phyloP scores from a whole-genome alignment of 2,329 filamentous ascomycete genomes.

The Dactylellina haptotyla region DNA sequence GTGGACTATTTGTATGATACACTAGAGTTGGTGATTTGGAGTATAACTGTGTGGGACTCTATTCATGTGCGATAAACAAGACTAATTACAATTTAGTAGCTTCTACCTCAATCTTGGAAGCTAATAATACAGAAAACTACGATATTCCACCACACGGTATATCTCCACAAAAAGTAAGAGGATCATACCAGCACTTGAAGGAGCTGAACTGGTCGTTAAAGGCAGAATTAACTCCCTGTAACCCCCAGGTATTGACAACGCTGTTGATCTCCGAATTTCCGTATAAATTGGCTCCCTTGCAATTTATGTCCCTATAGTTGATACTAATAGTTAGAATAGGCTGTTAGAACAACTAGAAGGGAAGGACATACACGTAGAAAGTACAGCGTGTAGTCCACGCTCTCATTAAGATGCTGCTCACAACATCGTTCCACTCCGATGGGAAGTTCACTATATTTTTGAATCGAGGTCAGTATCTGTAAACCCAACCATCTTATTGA shows the following conservation, averaged over 20 bases:
- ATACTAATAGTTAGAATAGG: background rate
- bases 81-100: background rate
- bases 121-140: background rate
- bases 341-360: background rate
- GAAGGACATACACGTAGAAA: background rate
- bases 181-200: slow-evolving; percentile 24
- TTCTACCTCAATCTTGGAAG: no score
- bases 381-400: background rate
- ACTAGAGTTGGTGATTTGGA: no score
- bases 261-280: background rate
- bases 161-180: slow-evolving; percentile 14
- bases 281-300: background rate
- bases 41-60: no score
- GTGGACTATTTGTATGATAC: no score
- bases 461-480: background rate
- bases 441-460: background rate
- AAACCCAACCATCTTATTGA: background rate
- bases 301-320: background rate
- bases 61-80: background rate
- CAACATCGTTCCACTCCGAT: background rate
- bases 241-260: background rate
- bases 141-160: background rate
- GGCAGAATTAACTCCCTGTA: slow-evolving; percentile 23
- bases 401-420: background rate
- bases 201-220: slow-evolving; percentile 16